These are phyloP conservation scores for Pisolithus orientalis DNA, from an alignment of 768 basidiomycete genomes.

Conservation along the genomic window DNA sequence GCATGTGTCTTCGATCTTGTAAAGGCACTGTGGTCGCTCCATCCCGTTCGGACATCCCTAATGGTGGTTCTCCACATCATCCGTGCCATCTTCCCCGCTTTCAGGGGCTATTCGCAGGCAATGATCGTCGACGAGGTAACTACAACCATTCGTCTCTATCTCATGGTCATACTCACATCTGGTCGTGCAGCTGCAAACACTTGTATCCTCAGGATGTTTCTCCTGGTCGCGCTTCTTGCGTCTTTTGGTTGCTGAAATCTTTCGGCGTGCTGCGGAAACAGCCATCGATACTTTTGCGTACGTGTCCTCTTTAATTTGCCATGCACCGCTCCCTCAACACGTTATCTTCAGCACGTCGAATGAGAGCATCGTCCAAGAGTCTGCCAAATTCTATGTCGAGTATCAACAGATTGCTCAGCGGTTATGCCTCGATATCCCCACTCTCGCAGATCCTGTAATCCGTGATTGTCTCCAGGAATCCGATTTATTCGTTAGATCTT, in stretches of 20 bases:
- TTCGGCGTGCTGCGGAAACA: conserved; percentile 58
- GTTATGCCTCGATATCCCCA: conserved; percentile 71
- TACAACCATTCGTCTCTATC: conserved; percentile 5
- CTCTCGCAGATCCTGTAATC: conserved; percentile 64
- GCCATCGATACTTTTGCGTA: conserved; percentile 69
- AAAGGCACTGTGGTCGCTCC: conserved; percentile 42
- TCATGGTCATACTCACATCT: background rate
- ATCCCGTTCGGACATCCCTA: conserved; percentile 63
- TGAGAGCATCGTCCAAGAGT: conserved; percentile 66
- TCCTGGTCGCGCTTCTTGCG: conserved; percentile 59
- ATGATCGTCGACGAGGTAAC: conserved; percentile 76
- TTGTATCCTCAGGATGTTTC: conserved; percentile 67
- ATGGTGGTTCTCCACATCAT: conserved; percentile 67
- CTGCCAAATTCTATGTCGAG: conserved; percentile 70
- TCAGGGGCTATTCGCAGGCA: conserved; percentile 82
- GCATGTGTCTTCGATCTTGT: conserved; percentile 53
- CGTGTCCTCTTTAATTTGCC: conserved; percentile 27
- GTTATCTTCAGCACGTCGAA: conserved; percentile 50
- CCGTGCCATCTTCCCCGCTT: conserved; percentile 73
- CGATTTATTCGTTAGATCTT: conserved; percentile 78
- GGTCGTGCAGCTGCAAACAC: conserved; percentile 50
- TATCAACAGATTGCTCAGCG: conserved; percentile 75
- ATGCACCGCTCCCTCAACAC: conserved; percentile 6
- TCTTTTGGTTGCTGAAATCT: conserved; percentile 55
- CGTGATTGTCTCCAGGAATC: conserved; percentile 83